A percentile compares a stretch with the other conserved stretches of the same genome.
Conservation (phyloP, 2,329 filamentous ascomycete species). For the Fonsecaea nubica region DNA sequence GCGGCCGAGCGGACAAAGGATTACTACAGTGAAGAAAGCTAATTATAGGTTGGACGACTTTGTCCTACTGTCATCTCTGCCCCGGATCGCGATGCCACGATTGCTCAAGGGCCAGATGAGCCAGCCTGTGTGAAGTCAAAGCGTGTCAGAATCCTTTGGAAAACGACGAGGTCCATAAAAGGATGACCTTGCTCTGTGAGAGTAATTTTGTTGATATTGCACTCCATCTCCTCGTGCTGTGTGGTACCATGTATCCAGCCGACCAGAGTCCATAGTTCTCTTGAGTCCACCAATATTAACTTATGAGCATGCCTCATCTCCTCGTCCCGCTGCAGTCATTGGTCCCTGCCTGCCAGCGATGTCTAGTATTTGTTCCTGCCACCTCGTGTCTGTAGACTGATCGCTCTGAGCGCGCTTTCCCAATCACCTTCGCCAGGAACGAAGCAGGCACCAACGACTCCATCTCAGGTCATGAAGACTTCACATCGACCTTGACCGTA, state of each 20-base stretch:
- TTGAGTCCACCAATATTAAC: not conserved
- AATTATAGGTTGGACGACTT: not conserved
- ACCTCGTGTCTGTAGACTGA: not conserved
- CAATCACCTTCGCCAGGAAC: not conserved
- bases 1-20: conserved; percentile 34
- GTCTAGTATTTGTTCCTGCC: not conserved
- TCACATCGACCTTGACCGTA: not conserved
- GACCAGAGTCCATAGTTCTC: not conserved
- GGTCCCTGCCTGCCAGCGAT: not conserved
- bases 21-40: conserved; percentile 31
- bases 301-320: not conserved
- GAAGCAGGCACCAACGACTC: not conserved
- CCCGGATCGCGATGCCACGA: not conserved
- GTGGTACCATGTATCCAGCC: not conserved
- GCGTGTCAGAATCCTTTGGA: not conserved
- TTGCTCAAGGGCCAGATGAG: not conserved
- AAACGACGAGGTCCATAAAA: not conserved
- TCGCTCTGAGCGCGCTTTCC: not conserved
- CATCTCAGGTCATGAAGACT: not conserved
- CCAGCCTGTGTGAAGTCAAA: not conserved
- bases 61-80: not conserved
- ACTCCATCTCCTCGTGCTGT: not conserved
- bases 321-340: not conserved
- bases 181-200: not conserved
- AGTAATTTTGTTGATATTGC: not conserved